Percentiles rank a stretch among this genome's conserved stretches.
These are phyloP conservation scores for Pichia manshurica DNA, from an alignment of 805 yeast genomes.

Conservation along the genomic window DNA sequence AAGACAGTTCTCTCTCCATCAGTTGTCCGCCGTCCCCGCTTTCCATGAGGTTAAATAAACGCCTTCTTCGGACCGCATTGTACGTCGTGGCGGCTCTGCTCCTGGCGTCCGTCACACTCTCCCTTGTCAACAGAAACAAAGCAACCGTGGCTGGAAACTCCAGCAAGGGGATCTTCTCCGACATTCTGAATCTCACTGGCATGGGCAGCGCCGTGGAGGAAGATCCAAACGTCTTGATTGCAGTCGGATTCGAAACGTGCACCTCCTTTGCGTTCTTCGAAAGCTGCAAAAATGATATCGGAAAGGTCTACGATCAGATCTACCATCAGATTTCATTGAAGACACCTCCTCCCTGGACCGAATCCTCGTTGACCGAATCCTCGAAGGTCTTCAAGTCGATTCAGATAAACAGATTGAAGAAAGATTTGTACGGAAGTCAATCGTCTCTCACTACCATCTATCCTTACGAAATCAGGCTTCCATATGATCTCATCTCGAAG, in stretches of 20 bases:
- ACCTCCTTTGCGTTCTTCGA: conserved; percentile 4
- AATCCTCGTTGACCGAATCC: not conserved
- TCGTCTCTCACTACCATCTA: conserved; percentile 1
- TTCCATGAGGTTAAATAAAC: not conserved
- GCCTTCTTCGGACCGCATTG: not conserved
- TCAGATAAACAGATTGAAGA: not conserved
- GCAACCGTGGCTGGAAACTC: too few relatives aligned
- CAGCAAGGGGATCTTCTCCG: too few relatives aligned
- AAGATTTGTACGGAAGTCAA: not conserved
- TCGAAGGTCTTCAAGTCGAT: not conserved
- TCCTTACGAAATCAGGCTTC: conserved; percentile 6
- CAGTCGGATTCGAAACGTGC: conserved; percentile 4
- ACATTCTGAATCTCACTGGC: too few relatives aligned
- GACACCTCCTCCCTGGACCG: too few relatives aligned
- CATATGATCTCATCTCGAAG: not conserved
- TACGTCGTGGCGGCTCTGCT: not conserved
- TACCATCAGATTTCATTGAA: too few relatives aligned
- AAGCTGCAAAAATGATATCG: conserved; percentile 1
- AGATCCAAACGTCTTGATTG: not conserved
- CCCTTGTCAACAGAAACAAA: too few relatives aligned
- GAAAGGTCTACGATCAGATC: not conserved
- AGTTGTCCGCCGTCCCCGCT: too few relatives aligned
- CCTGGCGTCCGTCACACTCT: not conserved
- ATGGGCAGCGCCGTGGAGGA: not conserved
- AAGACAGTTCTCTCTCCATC: too few relatives aligned